These are phyloP conservation scores for Metschnikowia corniflorae DNA, from an alignment of 805 yeast genomes.

Conservation along the genomic window DNA sequence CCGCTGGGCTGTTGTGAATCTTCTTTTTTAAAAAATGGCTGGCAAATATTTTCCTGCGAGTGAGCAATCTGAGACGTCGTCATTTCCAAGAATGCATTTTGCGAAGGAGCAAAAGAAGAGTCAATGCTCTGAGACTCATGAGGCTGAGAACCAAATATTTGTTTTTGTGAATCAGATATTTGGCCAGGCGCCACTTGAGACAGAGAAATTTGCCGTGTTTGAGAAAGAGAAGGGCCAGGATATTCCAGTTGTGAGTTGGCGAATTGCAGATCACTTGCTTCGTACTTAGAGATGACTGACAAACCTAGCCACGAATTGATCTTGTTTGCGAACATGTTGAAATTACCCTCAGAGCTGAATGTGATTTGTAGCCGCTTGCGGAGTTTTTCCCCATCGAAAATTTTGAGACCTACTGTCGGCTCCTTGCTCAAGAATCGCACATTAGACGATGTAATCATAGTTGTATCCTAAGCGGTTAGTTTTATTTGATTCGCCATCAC, in stretches of 20 bases:
- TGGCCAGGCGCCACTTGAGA: background rate
- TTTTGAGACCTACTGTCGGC: slow-evolving; percentile 18
- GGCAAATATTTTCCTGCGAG: slow-evolving; percentile 9
- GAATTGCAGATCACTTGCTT: slow-evolving; percentile 8
- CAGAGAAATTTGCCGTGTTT: slow-evolving; percentile 1
- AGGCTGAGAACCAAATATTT: background rate
- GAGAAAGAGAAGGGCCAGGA: background rate
- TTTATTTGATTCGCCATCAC: background rate
- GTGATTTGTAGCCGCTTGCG: slow-evolving; percentile 18
- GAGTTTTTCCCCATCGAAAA: slow-evolving; percentile 18
- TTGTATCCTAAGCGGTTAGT: slow-evolving; percentile 16
- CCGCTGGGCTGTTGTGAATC: slow-evolving; percentile 4
- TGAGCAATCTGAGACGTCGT: slow-evolving; percentile 4
- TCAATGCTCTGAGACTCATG: slow-evolving; percentile 1
- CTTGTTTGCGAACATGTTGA: slow-evolving; percentile 15
- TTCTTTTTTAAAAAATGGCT: slow-evolving; percentile 3
- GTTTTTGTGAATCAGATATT: no score
- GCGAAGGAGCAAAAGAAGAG: background rate
- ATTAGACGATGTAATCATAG: slow-evolving; percentile 11
- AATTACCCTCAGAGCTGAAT: slow-evolving; percentile 17
- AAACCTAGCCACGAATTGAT: slow-evolving; percentile 16
- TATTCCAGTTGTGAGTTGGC: background rate
- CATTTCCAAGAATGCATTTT: slow-evolving; percentile 1
- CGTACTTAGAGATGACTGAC: slow-evolving; percentile 6
- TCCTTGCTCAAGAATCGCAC: slow-evolving; percentile 17